A percentile compares a stretch with the other conserved stretches of the same genome.
These are phyloP conservation scores for Echinosophora koreensis DNA, from an alignment of 306 rosid species.

Conservation along the genomic window DNA sequence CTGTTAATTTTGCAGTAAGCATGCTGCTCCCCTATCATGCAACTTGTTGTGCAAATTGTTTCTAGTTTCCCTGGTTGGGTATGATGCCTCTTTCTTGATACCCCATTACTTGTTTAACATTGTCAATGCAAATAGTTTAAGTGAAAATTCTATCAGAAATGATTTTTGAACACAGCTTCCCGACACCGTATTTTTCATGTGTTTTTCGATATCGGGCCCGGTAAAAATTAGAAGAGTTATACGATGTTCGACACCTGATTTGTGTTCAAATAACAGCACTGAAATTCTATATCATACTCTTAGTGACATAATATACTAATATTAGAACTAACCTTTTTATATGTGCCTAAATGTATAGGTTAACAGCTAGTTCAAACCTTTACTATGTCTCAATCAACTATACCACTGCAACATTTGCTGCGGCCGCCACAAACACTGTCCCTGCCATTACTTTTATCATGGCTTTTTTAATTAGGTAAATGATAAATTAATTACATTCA, in stretches of 20 bases:
- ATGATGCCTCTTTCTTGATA: conserved; percentile 42
- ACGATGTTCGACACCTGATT: too few species aligned
- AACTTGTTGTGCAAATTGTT: conserved; percentile 73
- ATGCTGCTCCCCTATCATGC: conserved; percentile 66
- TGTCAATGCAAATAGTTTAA: not conserved
- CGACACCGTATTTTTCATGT: too few species aligned
- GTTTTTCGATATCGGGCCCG: too few species aligned
- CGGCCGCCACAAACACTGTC: conserved; percentile 81
- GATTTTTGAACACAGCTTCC: too few species aligned
- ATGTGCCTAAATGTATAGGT: conserved; percentile 50
- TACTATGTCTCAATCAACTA: conserved; percentile 78
- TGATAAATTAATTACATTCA: not conserved
- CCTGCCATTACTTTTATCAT: conserved; percentile 83
- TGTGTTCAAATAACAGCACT: too few species aligned
- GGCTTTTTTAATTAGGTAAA: conserved; percentile 75
- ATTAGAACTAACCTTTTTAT: not conserved
- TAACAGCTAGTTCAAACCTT: conserved; percentile 81
- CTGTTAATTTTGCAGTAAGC: conserved; percentile 63
- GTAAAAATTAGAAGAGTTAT: too few species aligned
- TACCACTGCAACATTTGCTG: conserved; percentile 93
- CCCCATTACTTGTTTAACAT: conserved; percentile 5
- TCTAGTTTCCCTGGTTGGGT: conserved; percentile 84
- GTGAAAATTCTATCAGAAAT: too few species aligned
- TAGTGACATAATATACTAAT: conserved; percentile 21
- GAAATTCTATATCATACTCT: conserved; percentile 5